These are phyloP conservation scores for Trichophyton schoenleinii DNA, from an alignment of 2,329 filamentous ascomycete species.

Conservation along the genomic window DNA sequence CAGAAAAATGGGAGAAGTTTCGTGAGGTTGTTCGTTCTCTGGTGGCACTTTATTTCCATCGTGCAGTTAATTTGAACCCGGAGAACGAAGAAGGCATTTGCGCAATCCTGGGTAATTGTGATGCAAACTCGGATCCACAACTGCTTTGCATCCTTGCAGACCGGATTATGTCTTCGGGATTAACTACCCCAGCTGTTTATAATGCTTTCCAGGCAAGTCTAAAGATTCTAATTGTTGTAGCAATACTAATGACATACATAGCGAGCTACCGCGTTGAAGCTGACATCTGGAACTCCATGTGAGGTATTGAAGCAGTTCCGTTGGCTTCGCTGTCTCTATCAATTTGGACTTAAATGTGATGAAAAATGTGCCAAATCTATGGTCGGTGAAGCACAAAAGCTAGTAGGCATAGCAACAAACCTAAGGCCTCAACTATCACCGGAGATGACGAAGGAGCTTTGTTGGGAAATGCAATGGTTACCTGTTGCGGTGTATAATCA, in stretches of 20 bases:
- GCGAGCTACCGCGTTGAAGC: neutral
- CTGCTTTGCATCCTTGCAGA: neutral
- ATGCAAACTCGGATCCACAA: neutral
- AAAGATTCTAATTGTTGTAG: neutral
- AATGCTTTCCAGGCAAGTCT: neutral
- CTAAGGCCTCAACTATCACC: neutral
- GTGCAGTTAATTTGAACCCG: neutral
- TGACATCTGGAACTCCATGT: neutral
- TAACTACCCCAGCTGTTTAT: neutral
- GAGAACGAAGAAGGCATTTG: neutral
- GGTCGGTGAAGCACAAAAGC: neutral
- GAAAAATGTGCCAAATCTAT: neutral
- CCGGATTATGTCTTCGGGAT: neutral
- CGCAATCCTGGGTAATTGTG: neutral
- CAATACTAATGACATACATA: neutral
- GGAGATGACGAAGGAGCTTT: neutral
- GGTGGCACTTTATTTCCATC: neutral
- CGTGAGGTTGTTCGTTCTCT: neutral
- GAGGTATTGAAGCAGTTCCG: neutral
- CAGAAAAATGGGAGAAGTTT: conserved; percentile 46
- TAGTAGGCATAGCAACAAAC: neutral
- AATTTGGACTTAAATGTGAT: neutral
- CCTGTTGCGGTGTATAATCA: conserved; percentile 44
- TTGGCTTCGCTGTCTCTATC: neutral
- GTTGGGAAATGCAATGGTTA: conserved; percentile 31